Evolutionary conservation across 108 stramenopile species (phyloP).

Genomic region (Asterionellopsis glacialis): DNA sequence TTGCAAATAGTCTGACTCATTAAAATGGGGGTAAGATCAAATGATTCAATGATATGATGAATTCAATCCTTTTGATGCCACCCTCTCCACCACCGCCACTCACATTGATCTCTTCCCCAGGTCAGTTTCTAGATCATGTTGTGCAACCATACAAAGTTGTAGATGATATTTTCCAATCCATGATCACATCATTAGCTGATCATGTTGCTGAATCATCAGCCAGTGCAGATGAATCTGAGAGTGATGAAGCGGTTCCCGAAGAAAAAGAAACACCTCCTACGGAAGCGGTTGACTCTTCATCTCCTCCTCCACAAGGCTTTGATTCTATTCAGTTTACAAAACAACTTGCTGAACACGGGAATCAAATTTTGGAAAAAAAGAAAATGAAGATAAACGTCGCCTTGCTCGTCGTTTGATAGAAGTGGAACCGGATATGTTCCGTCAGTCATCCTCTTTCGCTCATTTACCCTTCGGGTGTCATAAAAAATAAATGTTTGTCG

Average conservation of each 20-base stretch:
- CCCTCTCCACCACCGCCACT: too few relatives aligned
- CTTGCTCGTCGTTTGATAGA: slow-evolving; percentile 44
- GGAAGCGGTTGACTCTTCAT: not conserved
- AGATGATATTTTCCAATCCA: not conserved
- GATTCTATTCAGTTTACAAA: slow-evolving; percentile 12
- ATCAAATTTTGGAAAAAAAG: slow-evolving; percentile 1
- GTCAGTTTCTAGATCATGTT: too few relatives aligned
- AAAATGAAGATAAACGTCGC: slow-evolving; percentile 10
- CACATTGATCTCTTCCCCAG: too few relatives aligned
- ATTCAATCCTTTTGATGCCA: too few relatives aligned
- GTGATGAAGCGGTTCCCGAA: too few relatives aligned
- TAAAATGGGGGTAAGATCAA: too few relatives aligned
- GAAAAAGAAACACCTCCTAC: not conserved
- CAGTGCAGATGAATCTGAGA: too few relatives aligned
- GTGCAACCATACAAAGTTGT: not conserved
- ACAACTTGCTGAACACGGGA: slow-evolving; percentile 11
- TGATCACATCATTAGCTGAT: not conserved
- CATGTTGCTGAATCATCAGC: not conserved
- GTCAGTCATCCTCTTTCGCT: slow-evolving; percentile 10
- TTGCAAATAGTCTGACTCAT: too few relatives aligned
- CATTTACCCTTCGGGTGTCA: slow-evolving; percentile 2
- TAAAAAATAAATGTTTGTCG: slow-evolving; percentile 27
- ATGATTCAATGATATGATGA: too few relatives aligned
- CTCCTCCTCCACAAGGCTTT: not conserved
- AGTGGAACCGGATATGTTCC: slow-evolving; percentile 16